A percentile compares a stretch with the other conserved stretches of the same genome.
These are phyloP conservation scores for Chlamydomonas sp. DNA, from an alignment of 139 green algal species.

Conservation along the genomic window DNA sequence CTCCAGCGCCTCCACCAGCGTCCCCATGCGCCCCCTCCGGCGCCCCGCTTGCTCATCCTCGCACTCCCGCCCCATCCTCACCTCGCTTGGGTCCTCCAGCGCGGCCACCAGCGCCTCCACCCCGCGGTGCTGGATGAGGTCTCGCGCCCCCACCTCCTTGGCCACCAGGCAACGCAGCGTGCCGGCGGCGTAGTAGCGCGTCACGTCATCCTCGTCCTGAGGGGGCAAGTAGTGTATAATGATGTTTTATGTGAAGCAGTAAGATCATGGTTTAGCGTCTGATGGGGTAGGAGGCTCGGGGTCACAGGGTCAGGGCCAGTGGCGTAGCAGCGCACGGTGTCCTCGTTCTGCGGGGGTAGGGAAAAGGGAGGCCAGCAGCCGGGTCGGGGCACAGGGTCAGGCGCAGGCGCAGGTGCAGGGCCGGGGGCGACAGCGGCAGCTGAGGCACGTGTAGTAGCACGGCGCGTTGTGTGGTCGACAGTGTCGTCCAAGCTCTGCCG, in stretches of 20 bases:
- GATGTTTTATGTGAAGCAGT: no score
- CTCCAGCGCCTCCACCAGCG: no score
- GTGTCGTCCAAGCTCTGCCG: not conserved
- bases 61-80: not conserved
- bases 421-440: not conserved
- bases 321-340: no score
- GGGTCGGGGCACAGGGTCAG: no score
- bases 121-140: conserved; percentile 57
- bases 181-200: conserved; percentile 43
- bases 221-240: no score
- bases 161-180: conserved; percentile 28
- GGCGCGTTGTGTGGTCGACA: not conserved
- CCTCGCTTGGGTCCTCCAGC: conserved; percentile 43
- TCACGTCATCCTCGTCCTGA: conserved; percentile 43
- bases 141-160: conserved; percentile 57
- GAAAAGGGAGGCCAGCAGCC: no score
- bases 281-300: no score
- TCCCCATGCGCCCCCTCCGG: no score
- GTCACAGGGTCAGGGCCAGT: no score
- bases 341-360: no score
- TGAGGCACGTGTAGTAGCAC: no score
- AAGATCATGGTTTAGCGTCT: no score
- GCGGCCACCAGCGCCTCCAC: conserved; percentile 49
- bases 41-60: not conserved
- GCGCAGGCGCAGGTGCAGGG: not conserved